Base-by-base conservation (phyloP, 2,329 filamentous ascomycete species). In the Pyrenophora seminiperda region DNA sequence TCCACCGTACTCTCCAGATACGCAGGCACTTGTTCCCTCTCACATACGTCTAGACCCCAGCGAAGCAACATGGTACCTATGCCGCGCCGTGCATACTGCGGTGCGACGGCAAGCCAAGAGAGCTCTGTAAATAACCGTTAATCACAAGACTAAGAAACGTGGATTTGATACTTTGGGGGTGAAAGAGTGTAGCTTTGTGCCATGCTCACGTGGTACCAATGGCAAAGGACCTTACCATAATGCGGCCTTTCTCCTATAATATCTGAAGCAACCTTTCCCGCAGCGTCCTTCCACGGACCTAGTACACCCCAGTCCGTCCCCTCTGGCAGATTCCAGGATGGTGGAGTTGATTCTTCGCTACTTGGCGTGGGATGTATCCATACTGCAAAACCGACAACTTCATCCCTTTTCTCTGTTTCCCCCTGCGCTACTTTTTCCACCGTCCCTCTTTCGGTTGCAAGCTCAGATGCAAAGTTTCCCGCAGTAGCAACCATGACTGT, bases 1-100 rank as follows among this genome's bases (percentile, higher is more conserved):
- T 53, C 37, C 1, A 50, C 27, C 0, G 50, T 53, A 14, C 46
- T 50, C 5, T 53, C 50, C 46, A 53, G 24, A 24, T 45, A 53
- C 13, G 36, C 50, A 5, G 45, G 31, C 10, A 50, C 29, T 3
- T n/a, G 9, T 15, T 45, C 30, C 14, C 15, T 22, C 5, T 45
- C 36, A 19, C 46, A 53, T 10, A 15, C 9, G 6, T 45, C 37
- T 13, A 53, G 46, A 13, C 45, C 50, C 50, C 50, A 53, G 6
- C 15, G 24, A 9, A 53, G 40, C n/a, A 53, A 14, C 32, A 22
- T 14, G 2, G 14, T 45, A 27, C 50, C 50, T 10, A 50, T 30
- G 14, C 50, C 50, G 14, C 24, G 41, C 7, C 46, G 46, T 27
- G 31, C 37, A 39, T 50, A 32, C 27, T 19, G 31, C n/a, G 46